Base-by-base conservation (phyloP, 2,329 filamentous ascomycete genomes). In the Fusarium sp. region DNA sequence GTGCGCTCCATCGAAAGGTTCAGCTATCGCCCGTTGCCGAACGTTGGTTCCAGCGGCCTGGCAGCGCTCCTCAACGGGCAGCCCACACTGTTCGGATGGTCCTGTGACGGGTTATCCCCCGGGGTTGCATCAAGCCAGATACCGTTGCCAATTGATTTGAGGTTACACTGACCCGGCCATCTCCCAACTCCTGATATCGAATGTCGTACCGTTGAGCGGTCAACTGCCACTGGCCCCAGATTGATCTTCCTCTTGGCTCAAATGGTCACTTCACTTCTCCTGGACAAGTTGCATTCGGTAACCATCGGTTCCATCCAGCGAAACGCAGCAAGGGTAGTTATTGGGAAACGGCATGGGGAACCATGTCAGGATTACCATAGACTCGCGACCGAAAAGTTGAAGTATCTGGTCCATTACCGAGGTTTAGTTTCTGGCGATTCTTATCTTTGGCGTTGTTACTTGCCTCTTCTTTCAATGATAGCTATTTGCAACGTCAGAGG, bases 1-100 rank as follows among this genome's bases (percentile, higher is more conserved):
- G 61, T 45, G 29, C 45, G 63, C 71, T 65, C 40, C 60, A 63
- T 63, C 58, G 22, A 70, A 52, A 35, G 58, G 61, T 64, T 42
- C 54, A 61, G 58, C 58, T 33, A 20, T 61, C 35, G 35, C 57
- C 25, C 25, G 54, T 36, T 59, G 22, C 56, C 56, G 35, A 40
- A 18, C 20, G 27, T 59, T 59, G 56, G 25, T 35, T 40, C 56
- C 35, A 59, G 36, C 56, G 16, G n/a, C 18, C 47, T 18, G 22
- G 25, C 7, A 56, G 31, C 22, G 18, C 18, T 40, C 27, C 20
- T 40, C 54, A 40, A 40, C 33, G 33, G 57, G 18, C 47, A 29
- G 25, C 45, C 45, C 16, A 14, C 25, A 42, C 45, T 29, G 27
- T 45, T 18, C 14, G 60, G 22, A 22, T 56, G 47, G 45, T 42